A percentile compares a stretch with the other conserved stretches of the same genome.
phyloP scores from a whole-genome alignment of 768 basidiomycete species.

The Lanmaoa pseudosensibilis region DNA sequence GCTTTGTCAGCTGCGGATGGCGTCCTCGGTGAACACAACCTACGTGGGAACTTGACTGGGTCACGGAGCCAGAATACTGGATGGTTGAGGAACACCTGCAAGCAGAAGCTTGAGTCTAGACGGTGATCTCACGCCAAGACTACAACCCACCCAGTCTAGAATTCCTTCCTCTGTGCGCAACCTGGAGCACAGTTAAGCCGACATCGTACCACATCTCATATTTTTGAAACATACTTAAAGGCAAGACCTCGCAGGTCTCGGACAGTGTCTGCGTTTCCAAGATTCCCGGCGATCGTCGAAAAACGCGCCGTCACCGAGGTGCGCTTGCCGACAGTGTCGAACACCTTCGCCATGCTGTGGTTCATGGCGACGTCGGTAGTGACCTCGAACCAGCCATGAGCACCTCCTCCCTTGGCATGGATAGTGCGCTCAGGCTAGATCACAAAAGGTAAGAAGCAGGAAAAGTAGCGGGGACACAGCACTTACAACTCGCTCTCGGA shows the following conservation, averaged over 20 bases:
- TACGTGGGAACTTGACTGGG: not conserved
- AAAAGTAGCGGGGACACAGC: not conserved
- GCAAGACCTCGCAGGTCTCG: not conserved
- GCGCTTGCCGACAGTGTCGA: not conserved
- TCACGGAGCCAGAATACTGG: not conserved
- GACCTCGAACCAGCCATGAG: not conserved
- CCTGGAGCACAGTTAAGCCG: not conserved
- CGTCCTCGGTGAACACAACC: not conserved
- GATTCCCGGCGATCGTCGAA: not conserved
- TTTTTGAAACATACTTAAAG: not conserved
- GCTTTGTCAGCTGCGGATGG: not conserved
- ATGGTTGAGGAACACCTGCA: not conserved
- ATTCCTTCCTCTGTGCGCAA: not conserved
- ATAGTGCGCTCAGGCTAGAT: not conserved
- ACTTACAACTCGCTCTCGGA: not conserved
- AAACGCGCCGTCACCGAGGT: not conserved
- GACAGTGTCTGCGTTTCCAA: not conserved
- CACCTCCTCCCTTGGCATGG: not conserved
- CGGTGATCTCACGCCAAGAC: not conserved
- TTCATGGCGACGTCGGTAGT: not conserved
- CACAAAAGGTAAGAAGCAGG: not conserved
- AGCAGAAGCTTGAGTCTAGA: not conserved
- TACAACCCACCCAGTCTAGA: not conserved
- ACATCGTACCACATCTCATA: not conserved
- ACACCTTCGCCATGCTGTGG: not conserved